Conservation (phyloP, 75 land plant species). For the Sequoia sempervirens region DNA sequence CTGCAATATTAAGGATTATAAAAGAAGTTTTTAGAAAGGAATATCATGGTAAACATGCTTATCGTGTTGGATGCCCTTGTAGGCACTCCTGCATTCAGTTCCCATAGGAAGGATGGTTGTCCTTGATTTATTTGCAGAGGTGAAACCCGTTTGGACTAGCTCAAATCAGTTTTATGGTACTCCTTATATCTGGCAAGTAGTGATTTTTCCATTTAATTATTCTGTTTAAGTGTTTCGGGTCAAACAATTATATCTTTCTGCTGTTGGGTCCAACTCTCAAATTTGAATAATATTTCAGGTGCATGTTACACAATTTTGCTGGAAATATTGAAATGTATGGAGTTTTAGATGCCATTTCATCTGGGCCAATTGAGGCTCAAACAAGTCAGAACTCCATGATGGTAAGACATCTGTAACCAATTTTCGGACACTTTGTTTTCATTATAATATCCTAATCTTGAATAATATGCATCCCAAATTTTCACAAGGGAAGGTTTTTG, state of each 20-base stretch:
- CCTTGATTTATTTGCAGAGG: conserved; percentile 81
- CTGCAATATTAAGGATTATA: background rate
- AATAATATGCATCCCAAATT: background rate
- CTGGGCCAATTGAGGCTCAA: conserved; percentile 68
- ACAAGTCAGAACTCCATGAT: conserved; percentile 62
- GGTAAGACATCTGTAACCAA: conserved; percentile 22
- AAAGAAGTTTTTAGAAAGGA: background rate
- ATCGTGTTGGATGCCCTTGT: background rate
- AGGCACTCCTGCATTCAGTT: conserved; percentile 80
- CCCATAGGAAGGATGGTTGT: conserved; percentile 71
- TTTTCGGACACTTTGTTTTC: background rate
- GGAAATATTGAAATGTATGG: conserved; percentile 89
- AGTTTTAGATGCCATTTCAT: conserved; percentile 48
- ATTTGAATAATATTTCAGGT: conserved; percentile 37
- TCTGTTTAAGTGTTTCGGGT: background rate
- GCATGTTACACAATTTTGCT: conserved; percentile 86
- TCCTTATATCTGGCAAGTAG: conserved; percentile 73
- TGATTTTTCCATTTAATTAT: background rate
- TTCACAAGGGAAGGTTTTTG: background rate
- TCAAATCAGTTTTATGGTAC: conserved; percentile 77
- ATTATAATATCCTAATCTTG: background rate
- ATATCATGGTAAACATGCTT: background rate
- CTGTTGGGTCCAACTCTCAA: background rate
- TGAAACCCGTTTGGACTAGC: conserved; percentile 64
- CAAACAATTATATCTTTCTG: background rate